A percentile compares a stretch with the other conserved stretches of the same genome.
These are phyloP conservation scores for Cardamine occulta DNA, from an alignment of 345 rosid species.

Conservation along the genomic window DNA sequence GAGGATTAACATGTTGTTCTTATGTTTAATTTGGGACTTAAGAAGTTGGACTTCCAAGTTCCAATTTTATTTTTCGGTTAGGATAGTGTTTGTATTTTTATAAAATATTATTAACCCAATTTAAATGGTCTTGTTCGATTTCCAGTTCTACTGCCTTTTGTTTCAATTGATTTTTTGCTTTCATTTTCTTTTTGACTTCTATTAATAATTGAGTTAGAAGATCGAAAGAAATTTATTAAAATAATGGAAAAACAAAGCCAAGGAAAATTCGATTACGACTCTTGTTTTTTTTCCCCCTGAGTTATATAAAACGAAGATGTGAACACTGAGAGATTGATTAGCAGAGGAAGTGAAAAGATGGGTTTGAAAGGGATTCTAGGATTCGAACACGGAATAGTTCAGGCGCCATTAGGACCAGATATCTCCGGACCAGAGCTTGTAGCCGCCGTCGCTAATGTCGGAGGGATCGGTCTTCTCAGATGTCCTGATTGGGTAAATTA, in stretches of 20 bases:
- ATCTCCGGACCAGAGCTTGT: conserved; percentile 89
- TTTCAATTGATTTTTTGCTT: no score
- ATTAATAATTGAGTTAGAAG: background rate
- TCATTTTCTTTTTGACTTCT: no score
- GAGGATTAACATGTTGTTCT: background rate
- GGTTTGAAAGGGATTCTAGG: conserved; percentile 85
- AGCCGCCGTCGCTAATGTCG: conserved; percentile 89
- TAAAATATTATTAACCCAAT: background rate
- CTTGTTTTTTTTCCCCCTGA: background rate
- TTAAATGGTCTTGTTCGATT: background rate
- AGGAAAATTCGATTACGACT: conserved; percentile 23
- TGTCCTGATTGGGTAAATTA: conserved; percentile 78
- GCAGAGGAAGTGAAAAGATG: conserved; percentile 45
- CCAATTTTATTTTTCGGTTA: background rate
- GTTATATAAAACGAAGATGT: background rate
- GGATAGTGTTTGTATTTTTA: background rate
- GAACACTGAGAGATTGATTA: background rate
- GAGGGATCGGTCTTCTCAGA: conserved; percentile 83
- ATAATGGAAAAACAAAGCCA: background rate
- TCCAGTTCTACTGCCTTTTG: background rate
- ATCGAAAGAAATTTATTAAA: background rate
- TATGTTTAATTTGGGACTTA: background rate
- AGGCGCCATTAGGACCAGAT: conserved; percentile 90
- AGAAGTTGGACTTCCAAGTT: background rate
- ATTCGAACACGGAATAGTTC: conserved; percentile 77